These are phyloP conservation scores for Pseudogymnoascus pannorum DNA, from an alignment of 2,329 filamentous ascomycete genomes.

Conservation along the genomic window DNA sequence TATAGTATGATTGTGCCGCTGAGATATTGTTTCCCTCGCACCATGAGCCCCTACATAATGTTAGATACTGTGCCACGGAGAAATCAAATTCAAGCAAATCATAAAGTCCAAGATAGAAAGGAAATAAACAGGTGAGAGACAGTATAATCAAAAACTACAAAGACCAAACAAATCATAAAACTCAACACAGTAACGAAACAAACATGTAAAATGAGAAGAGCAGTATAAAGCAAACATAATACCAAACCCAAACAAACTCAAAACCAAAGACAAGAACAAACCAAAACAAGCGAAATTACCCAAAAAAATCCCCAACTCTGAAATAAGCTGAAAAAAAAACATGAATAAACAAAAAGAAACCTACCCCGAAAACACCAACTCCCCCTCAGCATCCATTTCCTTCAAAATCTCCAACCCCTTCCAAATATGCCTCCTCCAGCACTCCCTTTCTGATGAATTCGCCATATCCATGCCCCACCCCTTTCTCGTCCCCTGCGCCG, in stretches of 20 bases:
- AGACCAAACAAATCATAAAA: not conserved
- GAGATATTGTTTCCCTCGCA: not conserved
- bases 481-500: not conserved
- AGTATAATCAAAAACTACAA: not conserved
- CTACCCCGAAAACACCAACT: not conserved
- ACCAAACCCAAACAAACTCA: not conserved
- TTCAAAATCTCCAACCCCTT: not conserved
- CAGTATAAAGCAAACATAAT: not conserved
- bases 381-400: not conserved
- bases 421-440: conserved; percentile 3
- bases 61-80: not conserved
- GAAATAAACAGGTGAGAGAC: not conserved
- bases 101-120: not conserved
- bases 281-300: not conserved
- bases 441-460: not conserved
- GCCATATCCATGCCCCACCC: not conserved
- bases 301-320: not conserved
- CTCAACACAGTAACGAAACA: not conserved
- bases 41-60: not conserved
- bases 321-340: too few species aligned
- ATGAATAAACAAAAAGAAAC: not conserved
- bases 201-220: not conserved
- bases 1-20: not conserved
- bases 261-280: not conserved
- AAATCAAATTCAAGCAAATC: not conserved